phyloP scores from a whole-genome alignment of 1,284 basidiomycete species.

The Sphagnurus paluster region DNA sequence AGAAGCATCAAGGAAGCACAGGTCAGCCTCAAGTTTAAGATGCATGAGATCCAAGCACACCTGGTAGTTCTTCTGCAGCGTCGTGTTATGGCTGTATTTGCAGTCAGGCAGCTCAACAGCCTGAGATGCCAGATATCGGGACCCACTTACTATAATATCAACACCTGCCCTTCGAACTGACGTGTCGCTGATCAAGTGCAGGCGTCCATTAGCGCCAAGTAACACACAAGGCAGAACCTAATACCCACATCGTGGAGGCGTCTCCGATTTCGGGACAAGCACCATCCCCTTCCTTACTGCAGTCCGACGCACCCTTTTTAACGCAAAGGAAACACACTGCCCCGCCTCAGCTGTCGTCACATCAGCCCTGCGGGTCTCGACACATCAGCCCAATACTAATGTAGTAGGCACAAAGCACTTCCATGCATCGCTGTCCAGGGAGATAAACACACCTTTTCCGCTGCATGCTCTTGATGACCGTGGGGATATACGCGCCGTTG shows the following conservation, averaged over 20 bases:
- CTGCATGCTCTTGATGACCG: constrained; percentile 90
- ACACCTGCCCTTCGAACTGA: constrained; percentile 82
- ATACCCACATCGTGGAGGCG: constrained; percentile 64
- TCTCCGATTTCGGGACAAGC: constrained; percentile 78
- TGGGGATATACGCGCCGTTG: constrained; percentile 85
- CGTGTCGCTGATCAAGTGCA: constrained; percentile 54
- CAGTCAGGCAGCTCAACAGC: no score
- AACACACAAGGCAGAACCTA: neutral
- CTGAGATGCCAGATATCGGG: no score
- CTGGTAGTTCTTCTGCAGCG: constrained; percentile 88
- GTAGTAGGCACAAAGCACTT: no score
- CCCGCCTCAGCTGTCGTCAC: constrained; percentile 90
- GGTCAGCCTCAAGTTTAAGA: constrained; percentile 16
- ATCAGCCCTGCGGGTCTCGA: constrained; percentile 74
- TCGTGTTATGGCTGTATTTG: constrained; percentile 89
- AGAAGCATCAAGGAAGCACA: neutral
- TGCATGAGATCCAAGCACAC: constrained; percentile 38
- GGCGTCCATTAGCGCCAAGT: constrained; percentile 4
- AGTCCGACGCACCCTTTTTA: constrained; percentile 85
- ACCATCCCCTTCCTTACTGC: constrained; percentile 96
- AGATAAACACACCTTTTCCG: constrained; percentile 69
- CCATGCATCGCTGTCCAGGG: neutral
- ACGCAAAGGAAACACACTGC: constrained; percentile 91
- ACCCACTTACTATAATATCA: constrained; percentile 72
- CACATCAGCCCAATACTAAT: no score